Evolutionary conservation across 2,329 filamentous ascomycete species (phyloP).

Genomic region (Pestalotiopsis sp.): DNA sequence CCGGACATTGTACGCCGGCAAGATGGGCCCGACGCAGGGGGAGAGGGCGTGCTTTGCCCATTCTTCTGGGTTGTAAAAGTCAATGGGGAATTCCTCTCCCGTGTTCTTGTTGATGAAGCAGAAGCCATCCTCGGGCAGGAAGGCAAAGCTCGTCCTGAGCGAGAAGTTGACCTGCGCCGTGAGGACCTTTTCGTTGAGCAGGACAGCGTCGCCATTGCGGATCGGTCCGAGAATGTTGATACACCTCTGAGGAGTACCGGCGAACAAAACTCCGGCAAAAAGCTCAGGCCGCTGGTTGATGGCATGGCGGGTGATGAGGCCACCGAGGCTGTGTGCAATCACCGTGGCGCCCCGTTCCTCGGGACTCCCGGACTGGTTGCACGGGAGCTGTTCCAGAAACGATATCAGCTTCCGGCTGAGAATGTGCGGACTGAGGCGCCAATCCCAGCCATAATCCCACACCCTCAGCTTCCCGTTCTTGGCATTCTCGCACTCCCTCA

Average conservation of each 20-base stretch:
- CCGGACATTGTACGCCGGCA: constrained; percentile 57
- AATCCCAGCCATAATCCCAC: constrained; percentile 94
- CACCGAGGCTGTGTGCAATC: constrained; percentile 85
- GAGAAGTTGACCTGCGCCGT: constrained; percentile 94
- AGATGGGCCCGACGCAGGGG: constrained; percentile 71
- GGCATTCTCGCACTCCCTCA: constrained; percentile 75
- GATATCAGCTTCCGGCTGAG: constrained; percentile 71
- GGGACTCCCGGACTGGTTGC: constrained; percentile 61
- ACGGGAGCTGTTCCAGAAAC: constrained; percentile 75
- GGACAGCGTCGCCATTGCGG: constrained; percentile 88
- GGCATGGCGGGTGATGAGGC: constrained; percentile 83
- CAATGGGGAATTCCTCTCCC: constrained; percentile 76
- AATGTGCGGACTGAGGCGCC: constrained; percentile 81
- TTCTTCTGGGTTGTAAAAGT: constrained; percentile 79
- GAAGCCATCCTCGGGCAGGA: constrained; percentile 83
- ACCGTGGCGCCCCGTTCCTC: constrained; percentile 73
- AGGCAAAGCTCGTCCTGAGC: constrained; percentile 80
- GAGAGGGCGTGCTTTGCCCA: constrained; percentile 82
- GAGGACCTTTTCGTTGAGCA: constrained; percentile 85
- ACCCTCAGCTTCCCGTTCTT: constrained; percentile 72
- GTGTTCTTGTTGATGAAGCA: constrained; percentile 87
- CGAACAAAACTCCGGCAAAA: constrained; percentile 84
- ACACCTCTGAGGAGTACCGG: constrained; percentile 81
- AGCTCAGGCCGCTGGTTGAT: constrained; percentile 85
- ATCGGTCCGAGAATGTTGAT: constrained; percentile 90